Evolutionary conservation across 1,284 basidiomycete species (phyloP).

Genomic region (Apiotrichum brassicae): DNA sequence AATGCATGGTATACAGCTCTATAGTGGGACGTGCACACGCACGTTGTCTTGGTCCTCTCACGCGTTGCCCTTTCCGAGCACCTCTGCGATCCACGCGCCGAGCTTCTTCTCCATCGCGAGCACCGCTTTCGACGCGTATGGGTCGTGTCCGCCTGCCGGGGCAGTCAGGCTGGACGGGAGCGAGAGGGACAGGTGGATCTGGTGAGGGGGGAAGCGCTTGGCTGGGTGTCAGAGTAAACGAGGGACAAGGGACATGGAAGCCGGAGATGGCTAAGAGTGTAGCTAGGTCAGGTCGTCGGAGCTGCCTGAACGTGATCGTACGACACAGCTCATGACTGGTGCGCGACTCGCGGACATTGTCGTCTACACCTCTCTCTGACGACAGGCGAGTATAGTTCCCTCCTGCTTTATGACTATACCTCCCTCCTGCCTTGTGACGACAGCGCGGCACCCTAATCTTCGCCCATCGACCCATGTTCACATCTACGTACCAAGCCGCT

Average conservation of each 20-base stretch:
- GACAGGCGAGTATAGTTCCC: no score
- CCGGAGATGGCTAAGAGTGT: background rate
- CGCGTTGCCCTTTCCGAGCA: conserved; percentile 8
- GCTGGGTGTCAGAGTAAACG: conserved; percentile 17
- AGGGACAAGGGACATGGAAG: no score
- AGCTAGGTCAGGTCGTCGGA: background rate
- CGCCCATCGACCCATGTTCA: no score
- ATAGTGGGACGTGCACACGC: background rate
- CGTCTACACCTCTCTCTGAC: no score
- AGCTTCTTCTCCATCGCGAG: conserved; percentile 44
- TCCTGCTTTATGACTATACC: no score
- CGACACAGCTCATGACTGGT: no score
- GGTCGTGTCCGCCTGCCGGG: conserved; percentile 32
- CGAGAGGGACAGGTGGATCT: conserved; percentile 42
- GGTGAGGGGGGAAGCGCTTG: conserved; percentile 35
- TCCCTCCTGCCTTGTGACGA: no score
- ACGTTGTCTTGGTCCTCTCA: background rate
- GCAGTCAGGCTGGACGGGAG: conserved; percentile 30
- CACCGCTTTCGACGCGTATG: conserved; percentile 33
- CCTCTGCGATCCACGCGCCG: conserved; percentile 29
- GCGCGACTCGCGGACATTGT: no score
- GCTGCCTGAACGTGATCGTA: no score
- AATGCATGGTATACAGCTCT: conserved; percentile 6
- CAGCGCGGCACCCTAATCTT: background rate
- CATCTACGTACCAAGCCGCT: conserved; percentile 65